Evolutionary conservation across 768 basidiomycete genomes (phyloP).

Genomic region (Leccinum variicolor): DNA sequence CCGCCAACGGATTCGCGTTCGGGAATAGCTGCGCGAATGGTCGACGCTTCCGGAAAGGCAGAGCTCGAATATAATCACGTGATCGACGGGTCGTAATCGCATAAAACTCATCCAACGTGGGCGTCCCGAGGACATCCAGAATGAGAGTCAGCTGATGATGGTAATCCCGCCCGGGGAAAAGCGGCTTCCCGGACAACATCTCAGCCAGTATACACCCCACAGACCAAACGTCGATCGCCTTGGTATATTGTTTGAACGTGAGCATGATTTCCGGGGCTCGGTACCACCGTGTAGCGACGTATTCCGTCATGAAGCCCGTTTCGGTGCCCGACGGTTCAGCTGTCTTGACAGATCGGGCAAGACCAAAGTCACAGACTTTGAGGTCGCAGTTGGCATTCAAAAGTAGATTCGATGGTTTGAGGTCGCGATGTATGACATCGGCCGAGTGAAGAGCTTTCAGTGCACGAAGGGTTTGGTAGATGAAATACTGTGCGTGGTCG

Average conservation of each 20-base stretch:
- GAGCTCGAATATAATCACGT: constrained; percentile 90
- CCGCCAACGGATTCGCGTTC: constrained; percentile 77
- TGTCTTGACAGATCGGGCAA: constrained; percentile 86
- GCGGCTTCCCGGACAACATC: constrained; percentile 94
- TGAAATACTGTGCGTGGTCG: constrained; percentile 93
- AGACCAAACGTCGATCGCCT: constrained; percentile 90
- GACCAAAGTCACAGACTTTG: constrained; percentile 94
- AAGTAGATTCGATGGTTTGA: constrained; percentile 97
- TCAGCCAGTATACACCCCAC: constrained; percentile 90
- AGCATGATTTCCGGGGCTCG: constrained; percentile 99
- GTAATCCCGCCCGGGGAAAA: constrained; percentile 96
- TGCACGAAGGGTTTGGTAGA: constrained; percentile 91
- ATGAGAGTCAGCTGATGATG: constrained; percentile 96
- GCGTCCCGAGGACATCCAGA: constrained; percentile 95
- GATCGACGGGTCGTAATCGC: constrained; percentile 91
- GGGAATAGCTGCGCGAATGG: constrained; percentile 87
- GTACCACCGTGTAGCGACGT: constrained; percentile 98
- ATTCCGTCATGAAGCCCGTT: constrained; percentile 93
- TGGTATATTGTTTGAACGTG: constrained; percentile 98
- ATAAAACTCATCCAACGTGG: constrained; percentile 96
- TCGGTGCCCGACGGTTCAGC: constrained; percentile 83
- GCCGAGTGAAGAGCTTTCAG: constrained; percentile 96
- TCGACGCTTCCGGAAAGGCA: constrained; percentile 88
- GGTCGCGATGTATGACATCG: constrained; percentile 93
- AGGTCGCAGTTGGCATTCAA: constrained; percentile 96